Evolutionary conservation across 192 early-diverging fungal genomes (phyloP), one percentile per base, ranked within the genome.

Genomic region (Glomus cerebriforme): DNA sequence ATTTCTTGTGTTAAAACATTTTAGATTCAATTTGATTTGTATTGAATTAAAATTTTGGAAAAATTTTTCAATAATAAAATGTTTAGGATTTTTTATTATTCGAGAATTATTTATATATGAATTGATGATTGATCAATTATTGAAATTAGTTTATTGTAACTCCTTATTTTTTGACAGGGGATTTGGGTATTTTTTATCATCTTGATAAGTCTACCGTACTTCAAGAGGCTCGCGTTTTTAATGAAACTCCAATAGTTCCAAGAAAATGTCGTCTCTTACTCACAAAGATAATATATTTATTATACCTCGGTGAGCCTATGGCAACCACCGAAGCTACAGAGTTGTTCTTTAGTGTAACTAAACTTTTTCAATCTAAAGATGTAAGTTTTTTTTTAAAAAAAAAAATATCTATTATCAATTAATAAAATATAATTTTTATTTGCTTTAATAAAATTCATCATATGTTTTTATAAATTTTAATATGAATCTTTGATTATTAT

Each of bases 141-240:
- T 54, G 17, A n/a, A n/a, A n/a, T n/a, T 4, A 54, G 49, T 54
- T 54, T 27, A 27, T 66, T 19, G 4, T 31, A 13, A 45, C 10
- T 58, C 13, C 39, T 22, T 72, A 31, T n/a, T 73, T 24, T 73
- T 47, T 24, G 47, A 47, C 64, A 87, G 93, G 91, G 85, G 95
- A 94, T 82, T 84, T 91, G 75, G 93, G 92, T 59, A 87, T 95
- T 74, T 93, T 94, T 81, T 90, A 92, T 83, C 91, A 95, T 83
- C 90, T 97, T 70, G 96, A 99, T 88, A 97, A 95, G 82, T 93
- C 93, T 73, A 91, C 90, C 27, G 96, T 97, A 39, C 86, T 99
- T 75, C 98, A 97, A 83, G 98, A 99, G 83, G 94, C 98, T 39
- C 93, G 96, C 75, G 92, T 93, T 32, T 99, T 99, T 86, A 98